Evolutionary conservation across 1,284 basidiomycete genomes (phyloP).

Genomic region (Chalciporus piperatoides): DNA sequence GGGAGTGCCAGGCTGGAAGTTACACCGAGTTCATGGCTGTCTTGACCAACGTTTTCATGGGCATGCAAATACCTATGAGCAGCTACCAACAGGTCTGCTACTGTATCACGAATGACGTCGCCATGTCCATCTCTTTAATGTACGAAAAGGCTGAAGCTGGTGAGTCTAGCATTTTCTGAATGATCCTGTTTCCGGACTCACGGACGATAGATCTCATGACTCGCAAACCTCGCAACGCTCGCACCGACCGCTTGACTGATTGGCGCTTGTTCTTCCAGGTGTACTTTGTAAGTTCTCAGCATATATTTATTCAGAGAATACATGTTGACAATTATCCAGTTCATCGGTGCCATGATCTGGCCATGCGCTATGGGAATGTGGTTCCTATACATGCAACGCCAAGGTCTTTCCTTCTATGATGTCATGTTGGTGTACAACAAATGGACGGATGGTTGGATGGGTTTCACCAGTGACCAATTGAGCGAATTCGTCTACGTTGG

Average conservation of each 20-base stretch:
- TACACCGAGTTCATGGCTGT: constrained; percentile 39
- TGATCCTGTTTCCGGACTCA: no score
- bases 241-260: constrained; percentile 47
- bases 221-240: constrained; percentile 62
- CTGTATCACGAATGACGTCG: constrained; percentile 39
- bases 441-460: constrained; percentile 35
- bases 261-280: constrained; percentile 35
- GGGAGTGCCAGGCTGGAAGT: constrained; percentile 17
- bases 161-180: not conserved
- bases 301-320: constrained; percentile 1
- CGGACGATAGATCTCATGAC: constrained; percentile 41
- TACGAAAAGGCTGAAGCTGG: constrained; percentile 37
- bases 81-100: constrained; percentile 44
- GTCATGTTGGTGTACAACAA: constrained; percentile 40
- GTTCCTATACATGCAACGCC: constrained; percentile 37
- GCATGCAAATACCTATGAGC: constrained; percentile 41
- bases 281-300: constrained; percentile 21
- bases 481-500: constrained; percentile 33
- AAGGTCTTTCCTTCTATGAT: constrained; percentile 36
- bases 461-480: constrained; percentile 28
- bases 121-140: constrained; percentile 39
- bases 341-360: constrained; percentile 46
- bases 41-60: constrained; percentile 36
- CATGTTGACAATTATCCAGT: constrained; percentile 26
- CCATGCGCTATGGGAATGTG: constrained; percentile 42